Evolutionary conservation across 768 basidiomycete genomes (phyloP), one percentile per base, ranked within the genome.

Genomic region (Mycena galericulata): DNA sequence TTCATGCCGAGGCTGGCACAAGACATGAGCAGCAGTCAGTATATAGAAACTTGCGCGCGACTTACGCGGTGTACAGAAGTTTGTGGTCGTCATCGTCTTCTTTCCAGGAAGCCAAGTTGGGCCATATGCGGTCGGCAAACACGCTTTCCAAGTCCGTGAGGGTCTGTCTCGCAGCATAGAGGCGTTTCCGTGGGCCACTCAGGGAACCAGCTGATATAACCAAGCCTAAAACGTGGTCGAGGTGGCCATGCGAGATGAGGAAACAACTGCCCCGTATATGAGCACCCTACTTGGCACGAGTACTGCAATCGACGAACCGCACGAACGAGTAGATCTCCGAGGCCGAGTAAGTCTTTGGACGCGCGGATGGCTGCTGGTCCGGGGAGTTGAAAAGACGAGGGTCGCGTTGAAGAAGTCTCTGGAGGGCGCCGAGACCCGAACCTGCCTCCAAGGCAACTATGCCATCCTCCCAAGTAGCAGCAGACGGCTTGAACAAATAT

Each of bases 391-490:
- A 90, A 22, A 93, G 81, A 41, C 78, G 67, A 3, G 91, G 87
- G 61, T 89, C 81, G n/a, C 77, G 75, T 54, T 81, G 80, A 64
- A 96, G 78, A 34, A 97, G 84, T 32, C 82, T 82, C 17, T 82
- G 79, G 54, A 98, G 81, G 6, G 95, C 91, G 46, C 97, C 96
- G 43, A 94, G 84, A 5, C 95, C 96, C 87, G 71, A 67, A 94
- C 96, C 96, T 76, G 95, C 97, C 82, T 99, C 97, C 57, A 99
- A 77, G 2, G 90, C 92, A 8, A 97, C 71, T 50, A 92, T 88
- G 6, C 96, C 96, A 50, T 95, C 92, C 67, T 87, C 84, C 97
- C 97, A 98, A 11, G 81, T 75, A 12, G 84, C 75, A 38, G 83
- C 77, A 70, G 79, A 82, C 10, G 93, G 87, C 76, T 98, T 99